A percentile compares a stretch with the other conserved stretches of the same genome.
These are phyloP conservation scores for Pichia kluyveri DNA, from an alignment of 805 yeast species.

Conservation along the genomic window DNA sequence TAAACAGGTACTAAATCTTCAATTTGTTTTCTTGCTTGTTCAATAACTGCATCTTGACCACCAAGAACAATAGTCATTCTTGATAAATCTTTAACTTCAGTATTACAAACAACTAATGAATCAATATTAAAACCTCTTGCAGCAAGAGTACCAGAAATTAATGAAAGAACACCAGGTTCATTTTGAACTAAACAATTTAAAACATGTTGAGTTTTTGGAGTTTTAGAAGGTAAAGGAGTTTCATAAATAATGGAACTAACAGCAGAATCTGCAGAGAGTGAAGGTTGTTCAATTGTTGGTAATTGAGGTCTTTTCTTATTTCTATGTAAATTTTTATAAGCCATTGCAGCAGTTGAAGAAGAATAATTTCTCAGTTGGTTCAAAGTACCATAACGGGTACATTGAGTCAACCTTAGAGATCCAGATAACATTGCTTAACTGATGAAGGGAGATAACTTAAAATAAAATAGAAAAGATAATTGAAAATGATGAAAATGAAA, in stretches of 20 bases:
- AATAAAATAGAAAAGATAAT: background rate
- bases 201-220: slow-evolving; percentile 75
- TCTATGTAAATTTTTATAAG: slow-evolving; percentile 86
- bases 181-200: slow-evolving; percentile 95
- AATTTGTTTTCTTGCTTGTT: slow-evolving; percentile 96
- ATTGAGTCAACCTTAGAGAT: slow-evolving; percentile 3
- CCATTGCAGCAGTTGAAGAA: slow-evolving; percentile 89
- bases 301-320: slow-evolving; percentile 81
- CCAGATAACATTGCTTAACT: slow-evolving; percentile 1
- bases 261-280: slow-evolving; percentile 94
- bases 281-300: slow-evolving; percentile 88
- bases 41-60: slow-evolving; percentile 94
- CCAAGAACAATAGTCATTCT: slow-evolving; percentile 93
- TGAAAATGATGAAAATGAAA: background rate
- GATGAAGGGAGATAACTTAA: background rate
- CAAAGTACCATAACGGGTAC: slow-evolving; percentile 5
- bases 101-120: slow-evolving; percentile 91
- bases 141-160: slow-evolving; percentile 91
- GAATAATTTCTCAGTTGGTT: slow-evolving; percentile 9
- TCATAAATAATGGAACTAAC: slow-evolving; percentile 93
- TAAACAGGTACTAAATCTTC: slow-evolving; percentile 98
- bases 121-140: slow-evolving; percentile 98
- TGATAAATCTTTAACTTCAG: slow-evolving; percentile 90
- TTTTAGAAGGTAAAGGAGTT: slow-evolving; percentile 58
- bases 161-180: slow-evolving; percentile 95